Base-by-base conservation (phyloP, 2,329 filamentous ascomycete genomes). In the Botrytis sinoallii region DNA sequence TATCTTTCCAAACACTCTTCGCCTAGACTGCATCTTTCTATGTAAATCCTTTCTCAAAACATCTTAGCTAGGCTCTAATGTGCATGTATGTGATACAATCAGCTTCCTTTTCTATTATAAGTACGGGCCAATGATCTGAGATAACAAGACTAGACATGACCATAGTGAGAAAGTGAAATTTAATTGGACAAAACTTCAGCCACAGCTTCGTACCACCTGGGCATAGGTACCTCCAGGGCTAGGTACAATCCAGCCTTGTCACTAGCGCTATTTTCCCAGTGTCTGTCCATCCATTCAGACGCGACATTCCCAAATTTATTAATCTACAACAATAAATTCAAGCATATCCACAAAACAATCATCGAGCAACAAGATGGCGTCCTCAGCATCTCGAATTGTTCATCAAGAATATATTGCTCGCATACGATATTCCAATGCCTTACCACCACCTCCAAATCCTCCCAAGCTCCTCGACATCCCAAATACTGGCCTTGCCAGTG, bases 381-480 rank as follows among this genome's bases (percentile, higher is more conserved):
- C 79, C 60, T 80, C 78, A 38, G 77, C 77, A 57, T 76, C 79
- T 32, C 77, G 76, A 70, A 86, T 89, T 80, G 86, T 91, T 79
- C 94, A 97, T 82, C 96, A 99, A 84, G 96, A 99, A 84, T 98
- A 98, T 84, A 97, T 99, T 82, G 95, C 95, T 76, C 92, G 95
- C 79, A 93, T 98, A 81, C 90, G 96, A 83, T 99, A 97, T 83
- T 94, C 94, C 80, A 99, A 99, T 89, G 92, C 94, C 78, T 90
- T 99, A 25, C 96, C 96, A 77, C 95, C 96, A 76, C 96, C 96
- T 72, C 94, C 95, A 72, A 94, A 95, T 81, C 94, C 95, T 1
- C 96, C 96, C 1, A 99, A 99, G 86, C 91, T 99, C 76, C 92
- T 99, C 79, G 94, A 98, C 77, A 97, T 99, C 75, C 95, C 96